phyloP scores from a whole-genome alignment of 1,284 basidiomycete genomes.

The Entoloma clypeatum region DNA sequence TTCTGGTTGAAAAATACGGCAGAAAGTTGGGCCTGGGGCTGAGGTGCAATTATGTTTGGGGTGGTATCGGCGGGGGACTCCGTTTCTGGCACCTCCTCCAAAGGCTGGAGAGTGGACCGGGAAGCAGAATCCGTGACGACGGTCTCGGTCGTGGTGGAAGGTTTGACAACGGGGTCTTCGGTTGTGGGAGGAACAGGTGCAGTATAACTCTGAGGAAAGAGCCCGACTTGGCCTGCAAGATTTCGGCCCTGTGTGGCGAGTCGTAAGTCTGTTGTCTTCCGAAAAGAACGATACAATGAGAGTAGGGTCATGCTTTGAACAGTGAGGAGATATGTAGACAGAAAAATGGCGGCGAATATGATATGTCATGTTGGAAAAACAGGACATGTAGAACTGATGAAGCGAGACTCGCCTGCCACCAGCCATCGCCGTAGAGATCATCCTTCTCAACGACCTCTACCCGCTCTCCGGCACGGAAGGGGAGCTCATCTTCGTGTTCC shows the following conservation, averaged over 20 bases:
- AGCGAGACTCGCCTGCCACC: slow-evolving; percentile 84
- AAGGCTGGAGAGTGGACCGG: slow-evolving; percentile 34
- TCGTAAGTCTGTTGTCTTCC: slow-evolving; percentile 9
- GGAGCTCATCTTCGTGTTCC: slow-evolving; percentile 92
- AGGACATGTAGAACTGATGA: too few species aligned
- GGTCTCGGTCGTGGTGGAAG: slow-evolving; percentile 19
- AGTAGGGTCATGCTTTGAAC: slow-evolving; percentile 1
- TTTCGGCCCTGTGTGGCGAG: slow-evolving; percentile 71
- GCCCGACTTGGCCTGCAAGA: slow-evolving; percentile 73
- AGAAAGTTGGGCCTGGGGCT: slow-evolving; percentile 33
- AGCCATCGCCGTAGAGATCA: slow-evolving; percentile 94
- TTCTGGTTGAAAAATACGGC: slow-evolving; percentile 31
- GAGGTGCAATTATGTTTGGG: slow-evolving; percentile 29
- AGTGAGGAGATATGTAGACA: too few species aligned
- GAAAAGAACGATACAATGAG: neutral
- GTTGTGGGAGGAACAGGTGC: slow-evolving; percentile 49
- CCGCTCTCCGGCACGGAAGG: slow-evolving; percentile 82
- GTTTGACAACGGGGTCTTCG: slow-evolving; percentile 19
- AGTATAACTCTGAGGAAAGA: slow-evolving; percentile 94
- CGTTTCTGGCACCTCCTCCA: slow-evolving; percentile 44
- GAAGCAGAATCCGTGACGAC: slow-evolving; percentile 24
- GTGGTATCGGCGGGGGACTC: slow-evolving; percentile 23
- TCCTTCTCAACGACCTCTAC: slow-evolving; percentile 93
- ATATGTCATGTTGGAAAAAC: too few species aligned
- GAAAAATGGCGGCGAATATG: too few species aligned